Conservation (phyloP, 1,284 basidiomycete species). For the Hypsizygus ulmarius region DNA sequence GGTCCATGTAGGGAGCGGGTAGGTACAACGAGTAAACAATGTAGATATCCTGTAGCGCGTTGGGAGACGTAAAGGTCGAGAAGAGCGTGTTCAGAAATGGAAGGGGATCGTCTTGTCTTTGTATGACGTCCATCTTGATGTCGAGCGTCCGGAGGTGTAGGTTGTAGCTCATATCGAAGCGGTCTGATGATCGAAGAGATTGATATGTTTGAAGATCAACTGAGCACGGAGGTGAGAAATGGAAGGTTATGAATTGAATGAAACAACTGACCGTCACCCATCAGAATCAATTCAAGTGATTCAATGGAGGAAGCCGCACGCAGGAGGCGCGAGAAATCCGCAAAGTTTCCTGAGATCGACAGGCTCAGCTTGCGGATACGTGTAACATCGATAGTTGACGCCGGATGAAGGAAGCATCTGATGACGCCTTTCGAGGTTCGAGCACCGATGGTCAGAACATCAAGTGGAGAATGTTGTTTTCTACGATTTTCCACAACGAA, state of each 20-base stretch:
- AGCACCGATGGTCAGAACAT: slow-evolving; percentile 23
- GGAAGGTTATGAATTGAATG: background rate
- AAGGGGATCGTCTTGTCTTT: slow-evolving; percentile 26
- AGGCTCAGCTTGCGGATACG: slow-evolving; percentile 22
- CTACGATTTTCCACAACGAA: slow-evolving; percentile 1
- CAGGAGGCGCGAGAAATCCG: slow-evolving; percentile 23
- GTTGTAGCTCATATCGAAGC: slow-evolving; percentile 23
- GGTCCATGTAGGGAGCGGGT: slow-evolving; percentile 29
- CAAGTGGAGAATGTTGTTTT: slow-evolving; percentile 15
- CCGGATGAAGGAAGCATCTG: slow-evolving; percentile 20
- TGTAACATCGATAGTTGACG: slow-evolving; percentile 18
- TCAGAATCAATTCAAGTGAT: slow-evolving; percentile 23
- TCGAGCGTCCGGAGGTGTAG: slow-evolving; percentile 20
- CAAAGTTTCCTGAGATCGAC: slow-evolving; percentile 25
- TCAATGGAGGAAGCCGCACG: slow-evolving; percentile 20
- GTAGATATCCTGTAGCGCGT: slow-evolving; percentile 18
- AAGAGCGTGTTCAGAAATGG: slow-evolving; percentile 25
- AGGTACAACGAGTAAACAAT: slow-evolving; percentile 26
- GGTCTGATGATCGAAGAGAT: slow-evolving; percentile 14
- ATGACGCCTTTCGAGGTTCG: slow-evolving; percentile 24
- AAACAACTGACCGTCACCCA: slow-evolving; percentile 24
- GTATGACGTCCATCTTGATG: slow-evolving; percentile 25
- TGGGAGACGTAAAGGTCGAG: slow-evolving; percentile 17
- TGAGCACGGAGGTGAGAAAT: background rate
- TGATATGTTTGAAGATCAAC: slow-evolving; percentile 22